Percentiles rank a stretch among this genome's conserved stretches.
Conservation (phyloP, 2,329 filamentous ascomycete species). For the Hymenoscyphus repandus region DNA sequence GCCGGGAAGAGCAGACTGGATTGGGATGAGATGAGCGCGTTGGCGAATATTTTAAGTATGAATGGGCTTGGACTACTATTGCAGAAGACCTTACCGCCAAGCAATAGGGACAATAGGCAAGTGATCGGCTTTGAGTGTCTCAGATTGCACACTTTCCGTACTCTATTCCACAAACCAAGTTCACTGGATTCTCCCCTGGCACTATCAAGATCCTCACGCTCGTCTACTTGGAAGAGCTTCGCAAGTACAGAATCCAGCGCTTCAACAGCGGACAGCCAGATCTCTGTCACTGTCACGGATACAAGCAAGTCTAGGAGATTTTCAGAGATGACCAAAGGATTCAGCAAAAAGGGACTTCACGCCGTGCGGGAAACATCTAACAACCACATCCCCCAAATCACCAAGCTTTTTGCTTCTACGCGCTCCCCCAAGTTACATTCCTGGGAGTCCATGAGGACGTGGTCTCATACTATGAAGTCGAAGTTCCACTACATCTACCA, state of each 20-base stretch:
- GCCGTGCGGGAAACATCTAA: slow-evolving; percentile 2
- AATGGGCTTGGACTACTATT: slow-evolving; percentile 6
- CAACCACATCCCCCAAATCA: slow-evolving; percentile 1
- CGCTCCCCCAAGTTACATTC: slow-evolving; percentile 4
- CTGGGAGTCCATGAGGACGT: slow-evolving; percentile 5
- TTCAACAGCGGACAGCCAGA: not conserved
- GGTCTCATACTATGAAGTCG: slow-evolving; percentile 5
- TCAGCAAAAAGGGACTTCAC: slow-evolving; percentile 1
- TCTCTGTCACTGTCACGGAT: not conserved
- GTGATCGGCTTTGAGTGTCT: slow-evolving; percentile 7
- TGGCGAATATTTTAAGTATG: slow-evolving; percentile 6
- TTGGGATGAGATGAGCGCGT: slow-evolving; percentile 7
- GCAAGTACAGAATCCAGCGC: not conserved
- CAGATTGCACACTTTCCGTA: slow-evolving; percentile 5
- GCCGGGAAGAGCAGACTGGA: slow-evolving; percentile 3
- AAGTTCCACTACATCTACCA: slow-evolving; percentile 6
- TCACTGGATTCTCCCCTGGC: not conserved
- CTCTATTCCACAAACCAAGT: slow-evolving; percentile 3
- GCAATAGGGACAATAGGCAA: slow-evolving; percentile 3
- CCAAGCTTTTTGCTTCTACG: slow-evolving; percentile 6
- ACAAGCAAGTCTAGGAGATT: not conserved
- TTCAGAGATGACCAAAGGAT: not conserved
- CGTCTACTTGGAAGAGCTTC: slow-evolving; percentile 1
- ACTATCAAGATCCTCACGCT: not conserved
- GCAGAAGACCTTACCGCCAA: not conserved